These are phyloP conservation scores for Linnemannia exigua DNA, from an alignment of 192 early-diverging fungal species.

Conservation along the genomic window DNA sequence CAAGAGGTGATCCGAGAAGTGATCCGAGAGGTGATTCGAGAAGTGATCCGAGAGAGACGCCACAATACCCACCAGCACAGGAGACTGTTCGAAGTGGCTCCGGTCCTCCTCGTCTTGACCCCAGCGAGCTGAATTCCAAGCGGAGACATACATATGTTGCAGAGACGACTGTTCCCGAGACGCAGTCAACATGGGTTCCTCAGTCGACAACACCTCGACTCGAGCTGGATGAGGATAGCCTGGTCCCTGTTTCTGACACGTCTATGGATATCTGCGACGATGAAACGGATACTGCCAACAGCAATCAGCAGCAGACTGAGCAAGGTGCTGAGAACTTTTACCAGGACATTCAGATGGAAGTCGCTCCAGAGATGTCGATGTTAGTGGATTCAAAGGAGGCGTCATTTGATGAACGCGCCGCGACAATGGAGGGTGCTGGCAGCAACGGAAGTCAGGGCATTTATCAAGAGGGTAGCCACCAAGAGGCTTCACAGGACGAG, in stretches of 20 bases:
- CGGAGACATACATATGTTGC: constrained; percentile 37
- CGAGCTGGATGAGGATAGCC: constrained; percentile 18
- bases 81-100: constrained; percentile 16
- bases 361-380: constrained; percentile 17
- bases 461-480: not conserved
- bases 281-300: not conserved
- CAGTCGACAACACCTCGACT: not conserved
- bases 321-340: not conserved
- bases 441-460: not conserved
- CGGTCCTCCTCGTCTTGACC: constrained; percentile 23
- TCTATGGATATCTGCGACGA: constrained; percentile 47
- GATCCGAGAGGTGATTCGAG: not conserved
- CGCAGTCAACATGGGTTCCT: constrained; percentile 3
- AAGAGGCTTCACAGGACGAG: not conserved
- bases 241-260: constrained; percentile 34
- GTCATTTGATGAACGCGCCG: not conserved
- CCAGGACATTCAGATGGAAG: not conserved
- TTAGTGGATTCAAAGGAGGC: constrained; percentile 19
- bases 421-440: not conserved
- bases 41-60: not conserved
- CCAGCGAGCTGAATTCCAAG: constrained; percentile 25
- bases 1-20: no score
- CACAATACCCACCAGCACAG: not conserved
- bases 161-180: constrained; percentile 35
- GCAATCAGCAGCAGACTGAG: not conserved